Percentiles rank a stretch among this genome's conserved stretches.
phyloP scores from a whole-genome alignment of 2,329 filamentous ascomycete genomes.

The Gaeumannomyces sp. region DNA sequence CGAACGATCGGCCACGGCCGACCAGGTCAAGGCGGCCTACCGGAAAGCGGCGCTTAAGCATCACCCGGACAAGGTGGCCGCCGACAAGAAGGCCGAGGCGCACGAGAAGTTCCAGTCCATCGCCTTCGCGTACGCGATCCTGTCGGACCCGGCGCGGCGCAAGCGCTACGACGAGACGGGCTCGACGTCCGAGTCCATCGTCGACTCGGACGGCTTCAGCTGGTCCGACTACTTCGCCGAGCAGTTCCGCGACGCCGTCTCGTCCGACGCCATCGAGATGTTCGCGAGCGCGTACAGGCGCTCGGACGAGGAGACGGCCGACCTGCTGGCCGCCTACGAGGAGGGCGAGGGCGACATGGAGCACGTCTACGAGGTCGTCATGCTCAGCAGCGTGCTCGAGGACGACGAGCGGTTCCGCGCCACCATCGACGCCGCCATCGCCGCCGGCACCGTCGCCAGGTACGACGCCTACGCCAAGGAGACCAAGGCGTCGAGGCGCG shows the following conservation, averaged over 20 bases:
- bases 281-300: slow-evolving; percentile 76
- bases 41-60: slow-evolving; percentile 82
- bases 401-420: slow-evolving; percentile 80
- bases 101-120: slow-evolving; percentile 82
- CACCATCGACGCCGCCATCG: slow-evolving; percentile 78
- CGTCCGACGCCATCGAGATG: slow-evolving; percentile 64
- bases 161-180: slow-evolving; percentile 86
- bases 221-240: slow-evolving; percentile 87
- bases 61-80: slow-evolving; percentile 82
- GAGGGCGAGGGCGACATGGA: slow-evolving; percentile 69
- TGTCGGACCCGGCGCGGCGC: slow-evolving; percentile 75
- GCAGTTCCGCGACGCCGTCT: slow-evolving; percentile 74
- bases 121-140: slow-evolving; percentile 88
- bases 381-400: slow-evolving; percentile 75
- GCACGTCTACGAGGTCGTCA: slow-evolving; percentile 71
- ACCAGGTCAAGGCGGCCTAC: slow-evolving; percentile 86
- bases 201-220: slow-evolving; percentile 74
- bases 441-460: slow-evolving; percentile 56
- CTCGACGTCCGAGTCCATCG: slow-evolving; percentile 76
- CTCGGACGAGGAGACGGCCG: slow-evolving; percentile 76
- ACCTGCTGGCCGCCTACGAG: slow-evolving; percentile 72
- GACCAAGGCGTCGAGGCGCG: slow-evolving; percentile 55
- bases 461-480: slow-evolving; percentile 70
- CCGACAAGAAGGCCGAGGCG: slow-evolving; percentile 62
- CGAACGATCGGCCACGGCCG: slow-evolving; percentile 61